phyloP scores from a whole-genome alignment of 192 early-diverging fungal genomes.

The Linnemannia hyalina region DNA sequence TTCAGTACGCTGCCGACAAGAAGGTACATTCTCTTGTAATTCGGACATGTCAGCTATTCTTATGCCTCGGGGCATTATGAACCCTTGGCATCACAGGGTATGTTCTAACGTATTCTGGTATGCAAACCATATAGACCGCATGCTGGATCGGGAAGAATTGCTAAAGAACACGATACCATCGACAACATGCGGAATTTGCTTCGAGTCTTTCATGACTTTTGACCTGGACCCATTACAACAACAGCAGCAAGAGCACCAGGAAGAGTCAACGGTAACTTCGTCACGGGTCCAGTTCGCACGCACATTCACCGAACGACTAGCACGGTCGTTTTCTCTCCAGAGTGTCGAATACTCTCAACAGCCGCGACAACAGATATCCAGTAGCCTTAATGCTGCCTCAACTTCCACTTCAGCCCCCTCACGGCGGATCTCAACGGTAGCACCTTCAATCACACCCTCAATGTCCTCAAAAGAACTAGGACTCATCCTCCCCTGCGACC shows the following conservation, averaged over 20 bases:
- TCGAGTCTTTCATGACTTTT: constrained; percentile 44
- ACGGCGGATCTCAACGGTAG: not conserved
- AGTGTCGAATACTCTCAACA: not conserved
- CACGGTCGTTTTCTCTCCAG: constrained; percentile 32
- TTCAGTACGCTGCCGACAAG: constrained; percentile 29
- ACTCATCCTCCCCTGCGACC: constrained; percentile 41
- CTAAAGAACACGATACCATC: constrained; percentile 45
- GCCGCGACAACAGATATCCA: not conserved
- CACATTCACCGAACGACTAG: constrained; percentile 29
- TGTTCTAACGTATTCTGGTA: not conserved
- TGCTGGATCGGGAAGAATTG: constrained; percentile 45
- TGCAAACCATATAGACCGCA: constrained; percentile 21
- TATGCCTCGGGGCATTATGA: not conserved
- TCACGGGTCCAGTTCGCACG: constrained; percentile 28
- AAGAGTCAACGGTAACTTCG: not conserved
- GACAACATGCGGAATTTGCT: constrained; percentile 53
- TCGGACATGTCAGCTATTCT: not conserved
- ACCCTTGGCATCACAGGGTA: not conserved
- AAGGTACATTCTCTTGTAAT: constrained; percentile 21
- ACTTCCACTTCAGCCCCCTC: constrained; percentile 3
- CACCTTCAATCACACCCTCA: constrained; percentile 30
- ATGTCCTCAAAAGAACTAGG: constrained; percentile 48
- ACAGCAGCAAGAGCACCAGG: not conserved
- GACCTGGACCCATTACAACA: constrained; percentile 25
- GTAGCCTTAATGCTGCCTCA: not conserved